A percentile compares a stretch with the other conserved stretches of the same genome.
phyloP scores from a whole-genome alignment of 2,329 filamentous ascomycete species.

The Karstenula rhodostoma region DNA sequence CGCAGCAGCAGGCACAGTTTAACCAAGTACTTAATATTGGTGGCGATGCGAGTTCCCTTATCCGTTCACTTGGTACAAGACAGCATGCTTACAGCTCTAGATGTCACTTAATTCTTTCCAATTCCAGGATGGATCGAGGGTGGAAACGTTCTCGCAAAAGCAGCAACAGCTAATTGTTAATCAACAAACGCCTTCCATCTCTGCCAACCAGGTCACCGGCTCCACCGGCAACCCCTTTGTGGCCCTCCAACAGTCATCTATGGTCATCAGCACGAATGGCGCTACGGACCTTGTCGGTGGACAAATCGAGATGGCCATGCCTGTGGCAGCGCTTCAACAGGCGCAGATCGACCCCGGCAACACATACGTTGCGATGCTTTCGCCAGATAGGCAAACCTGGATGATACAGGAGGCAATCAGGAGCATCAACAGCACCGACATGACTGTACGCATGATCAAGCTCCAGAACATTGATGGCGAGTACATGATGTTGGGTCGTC shows the following conservation, averaged over 20 bases:
- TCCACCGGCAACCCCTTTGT: conserved; percentile 49
- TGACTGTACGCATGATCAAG: conserved; percentile 49
- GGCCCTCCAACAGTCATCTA: conserved; percentile 41
- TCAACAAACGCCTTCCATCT: conserved; percentile 46
- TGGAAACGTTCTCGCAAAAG: conserved; percentile 49
- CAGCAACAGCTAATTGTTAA: conserved; percentile 52
- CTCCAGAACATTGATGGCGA: conserved; percentile 46
- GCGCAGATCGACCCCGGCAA: conserved; percentile 45
- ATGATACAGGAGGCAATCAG: conserved; percentile 49
- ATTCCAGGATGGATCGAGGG: conserved; percentile 47
- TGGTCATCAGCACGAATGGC: conserved; percentile 48
- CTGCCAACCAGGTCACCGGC: conserved; percentile 47
- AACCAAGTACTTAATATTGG: conserved; percentile 52
- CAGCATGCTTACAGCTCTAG: conserved; percentile 29
- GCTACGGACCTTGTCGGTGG: conserved; percentile 47
- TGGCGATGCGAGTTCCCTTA: conserved; percentile 43
- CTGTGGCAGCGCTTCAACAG: conserved; percentile 36
- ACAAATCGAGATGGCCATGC: conserved; percentile 47
- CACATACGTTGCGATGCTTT: conserved; percentile 48
- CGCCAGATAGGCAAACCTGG: conserved; percentile 48
- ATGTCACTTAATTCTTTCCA: conserved; percentile 48
- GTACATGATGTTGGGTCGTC: conserved; percentile 49
- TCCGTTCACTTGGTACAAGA: accelerated
- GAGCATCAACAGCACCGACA: conserved; percentile 48
- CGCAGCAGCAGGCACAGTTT: conserved; percentile 44